Evolutionary conservation across 768 basidiomycete species (phyloP).

Genomic region (Lactifluus echinatus): DNA sequence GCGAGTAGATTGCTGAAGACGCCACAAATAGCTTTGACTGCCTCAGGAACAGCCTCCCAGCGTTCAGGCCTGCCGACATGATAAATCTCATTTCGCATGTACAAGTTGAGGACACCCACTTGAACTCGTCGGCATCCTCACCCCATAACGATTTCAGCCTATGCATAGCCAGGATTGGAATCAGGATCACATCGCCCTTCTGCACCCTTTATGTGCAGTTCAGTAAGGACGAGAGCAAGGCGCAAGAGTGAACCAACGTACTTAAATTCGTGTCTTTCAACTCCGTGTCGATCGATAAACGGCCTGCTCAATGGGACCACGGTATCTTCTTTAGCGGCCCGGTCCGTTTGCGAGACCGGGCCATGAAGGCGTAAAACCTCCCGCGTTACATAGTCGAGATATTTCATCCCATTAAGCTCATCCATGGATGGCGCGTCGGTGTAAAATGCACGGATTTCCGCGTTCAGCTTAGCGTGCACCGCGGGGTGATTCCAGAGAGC

Average conservation of each 20-base stretch:
- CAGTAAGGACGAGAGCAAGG: not conserved
- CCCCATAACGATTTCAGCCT: constrained; percentile 19
- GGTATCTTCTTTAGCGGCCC: constrained; percentile 15
- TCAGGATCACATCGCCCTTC: constrained; percentile 9
- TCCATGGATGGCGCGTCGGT: constrained; percentile 63
- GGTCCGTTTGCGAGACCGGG: constrained; percentile 15
- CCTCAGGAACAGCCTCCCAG: constrained; percentile 17
- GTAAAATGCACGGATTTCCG: constrained; percentile 43
- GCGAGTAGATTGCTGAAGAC: constrained; percentile 17
- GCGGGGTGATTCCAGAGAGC: constrained; percentile 40
- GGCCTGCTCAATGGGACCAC: constrained; percentile 16
- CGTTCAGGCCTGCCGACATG: constrained; percentile 17
- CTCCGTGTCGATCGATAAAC: constrained; percentile 19
- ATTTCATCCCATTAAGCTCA: constrained; percentile 53
- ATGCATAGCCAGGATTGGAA: constrained; percentile 15
- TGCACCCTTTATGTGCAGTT: not conserved
- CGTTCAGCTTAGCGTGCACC: constrained; percentile 47
- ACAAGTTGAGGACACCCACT: constrained; percentile 16
- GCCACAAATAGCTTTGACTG: constrained; percentile 5
- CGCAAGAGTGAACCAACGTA: not conserved
- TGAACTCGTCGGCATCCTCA: constrained; percentile 23
- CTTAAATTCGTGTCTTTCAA: constrained; percentile 15
- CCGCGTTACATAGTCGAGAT: constrained; percentile 36
- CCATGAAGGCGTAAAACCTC: constrained; percentile 15
- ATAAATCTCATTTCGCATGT: not conserved